Percentiles rank a stretch among this genome's conserved stretches.
phyloP scores from a whole-genome alignment of 1,284 basidiomycete species.

The Fomitiporia mediterranea region DNA sequence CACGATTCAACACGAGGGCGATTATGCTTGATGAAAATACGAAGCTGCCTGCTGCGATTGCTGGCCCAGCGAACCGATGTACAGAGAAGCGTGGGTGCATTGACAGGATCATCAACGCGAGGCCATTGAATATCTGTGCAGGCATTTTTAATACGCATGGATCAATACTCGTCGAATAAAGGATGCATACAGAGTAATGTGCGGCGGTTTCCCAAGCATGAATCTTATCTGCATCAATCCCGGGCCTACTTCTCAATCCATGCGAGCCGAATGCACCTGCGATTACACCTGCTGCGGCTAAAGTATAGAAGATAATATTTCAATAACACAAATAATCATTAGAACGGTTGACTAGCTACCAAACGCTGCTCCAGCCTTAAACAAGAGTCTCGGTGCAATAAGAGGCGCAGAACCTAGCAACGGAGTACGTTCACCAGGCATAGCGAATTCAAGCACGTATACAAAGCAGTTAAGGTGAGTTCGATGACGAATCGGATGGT shows the following conservation, averaged over 20 bases:
- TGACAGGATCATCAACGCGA: constrained; percentile 68
- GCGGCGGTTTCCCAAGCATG: constrained; percentile 61
- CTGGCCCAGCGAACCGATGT: constrained; percentile 67
- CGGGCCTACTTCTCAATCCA: constrained; percentile 45
- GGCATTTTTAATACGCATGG: neutral
- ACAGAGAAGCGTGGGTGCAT: constrained; percentile 62
- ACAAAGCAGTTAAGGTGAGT: too few relatives aligned
- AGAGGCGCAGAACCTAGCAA: neutral
- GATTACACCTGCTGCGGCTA: constrained; percentile 56
- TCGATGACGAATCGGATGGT: too few relatives aligned
- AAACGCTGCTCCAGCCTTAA: constrained; percentile 15
- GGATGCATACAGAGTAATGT: constrained; percentile 52
- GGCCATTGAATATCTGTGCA: constrained; percentile 70
- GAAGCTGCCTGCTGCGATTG: constrained; percentile 56
- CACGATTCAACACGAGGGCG: constrained; percentile 53
- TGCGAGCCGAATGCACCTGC: constrained; percentile 71
- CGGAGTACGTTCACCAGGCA: constrained; percentile 12
- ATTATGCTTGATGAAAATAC: constrained; percentile 75
- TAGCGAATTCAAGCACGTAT: neutral
- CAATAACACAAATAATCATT: too few relatives aligned
- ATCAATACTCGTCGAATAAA: neutral
- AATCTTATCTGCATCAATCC: constrained; percentile 48
- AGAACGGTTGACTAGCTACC: constrained; percentile 1
- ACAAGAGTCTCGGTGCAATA: neutral
- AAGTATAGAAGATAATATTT: neutral